Conservation (phyloP, 176 grass and related monocot genomes). For the Rhynchospora breviuscula region DNA sequence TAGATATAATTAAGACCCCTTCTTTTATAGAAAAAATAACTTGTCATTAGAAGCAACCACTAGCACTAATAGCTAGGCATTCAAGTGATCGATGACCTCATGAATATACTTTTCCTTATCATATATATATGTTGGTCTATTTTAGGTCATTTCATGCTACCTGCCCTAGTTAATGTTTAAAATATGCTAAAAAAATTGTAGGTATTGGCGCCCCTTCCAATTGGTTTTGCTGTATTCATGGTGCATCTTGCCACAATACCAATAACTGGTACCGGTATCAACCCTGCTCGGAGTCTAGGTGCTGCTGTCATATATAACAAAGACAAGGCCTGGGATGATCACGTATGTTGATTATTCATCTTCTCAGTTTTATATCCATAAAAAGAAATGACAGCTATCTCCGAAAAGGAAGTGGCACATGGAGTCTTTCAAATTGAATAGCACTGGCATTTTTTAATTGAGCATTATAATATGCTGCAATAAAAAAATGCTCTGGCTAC, state of each 20-base stretch:
- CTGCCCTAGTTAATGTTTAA: not conserved
- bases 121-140: not conserved
- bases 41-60: not conserved
- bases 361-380: not conserved
- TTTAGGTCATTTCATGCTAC: not conserved
- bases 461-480: too few relatives aligned
- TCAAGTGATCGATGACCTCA: not conserved
- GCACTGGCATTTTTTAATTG: not conserved
- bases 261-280: constrained; percentile 87
- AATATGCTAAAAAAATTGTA: constrained; percentile 17
- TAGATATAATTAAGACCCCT: not conserved
- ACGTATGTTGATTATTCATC: constrained; percentile 34
- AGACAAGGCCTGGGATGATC: constrained; percentile 62
- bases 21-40: not conserved
- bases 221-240: constrained; percentile 89
- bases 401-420: not conserved
- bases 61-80: not conserved
- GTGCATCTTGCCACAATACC: constrained; percentile 87
- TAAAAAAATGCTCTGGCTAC: too few relatives aligned
- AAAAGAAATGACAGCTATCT: not conserved
- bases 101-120: not conserved
- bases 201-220: constrained; percentile 90
- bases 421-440: not conserved
- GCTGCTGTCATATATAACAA: constrained; percentile 73
- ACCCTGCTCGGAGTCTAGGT: constrained; percentile 77